Conservation (phyloP, 2,329 filamentous ascomycete species). For the Boeremia exigua region DNA sequence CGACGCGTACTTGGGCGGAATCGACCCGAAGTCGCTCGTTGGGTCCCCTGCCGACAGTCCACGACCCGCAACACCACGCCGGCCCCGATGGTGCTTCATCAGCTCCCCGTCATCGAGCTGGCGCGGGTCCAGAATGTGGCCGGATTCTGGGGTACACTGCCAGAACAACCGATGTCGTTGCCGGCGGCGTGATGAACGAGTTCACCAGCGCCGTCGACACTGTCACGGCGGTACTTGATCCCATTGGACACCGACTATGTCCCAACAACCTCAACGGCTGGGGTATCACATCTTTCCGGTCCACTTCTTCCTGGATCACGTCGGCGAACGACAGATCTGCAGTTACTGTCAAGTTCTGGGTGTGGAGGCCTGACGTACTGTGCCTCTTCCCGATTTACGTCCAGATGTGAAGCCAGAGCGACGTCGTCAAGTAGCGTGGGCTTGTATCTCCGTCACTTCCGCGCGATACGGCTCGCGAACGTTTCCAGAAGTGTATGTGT, state of each 20-base stretch:
- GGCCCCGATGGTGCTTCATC: conserved; percentile 1
- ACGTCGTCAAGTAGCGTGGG: too few relatives aligned
- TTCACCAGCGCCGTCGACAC: not conserved
- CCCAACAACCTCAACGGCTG: not conserved
- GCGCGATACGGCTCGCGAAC: too few relatives aligned
- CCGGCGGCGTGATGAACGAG: not conserved
- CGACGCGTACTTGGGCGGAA: conserved; percentile 17
- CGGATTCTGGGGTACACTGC: conserved; percentile 3
- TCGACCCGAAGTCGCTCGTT: conserved; percentile 10
- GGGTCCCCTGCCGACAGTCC: not conserved
- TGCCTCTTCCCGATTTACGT: too few relatives aligned
- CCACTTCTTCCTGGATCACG: not conserved
- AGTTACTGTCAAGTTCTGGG: too few relatives aligned
- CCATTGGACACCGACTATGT: conserved; percentile 1
- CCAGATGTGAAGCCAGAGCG: too few relatives aligned
- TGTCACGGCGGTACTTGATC: conserved; percentile 1
- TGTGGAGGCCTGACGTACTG: too few relatives aligned
- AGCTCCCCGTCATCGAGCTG: conserved; percentile 7
- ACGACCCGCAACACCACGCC: not conserved
- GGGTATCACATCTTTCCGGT: not conserved
- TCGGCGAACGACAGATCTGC: not conserved
- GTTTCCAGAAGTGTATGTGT: too few relatives aligned
- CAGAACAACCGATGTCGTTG: not conserved
- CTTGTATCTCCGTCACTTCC: too few relatives aligned
- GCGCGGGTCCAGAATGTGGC: conserved; percentile 6